These are phyloP conservation scores for Globisporangium parvum DNA, from an alignment of 352 stramenopile genomes.

Conservation along the genomic window DNA sequence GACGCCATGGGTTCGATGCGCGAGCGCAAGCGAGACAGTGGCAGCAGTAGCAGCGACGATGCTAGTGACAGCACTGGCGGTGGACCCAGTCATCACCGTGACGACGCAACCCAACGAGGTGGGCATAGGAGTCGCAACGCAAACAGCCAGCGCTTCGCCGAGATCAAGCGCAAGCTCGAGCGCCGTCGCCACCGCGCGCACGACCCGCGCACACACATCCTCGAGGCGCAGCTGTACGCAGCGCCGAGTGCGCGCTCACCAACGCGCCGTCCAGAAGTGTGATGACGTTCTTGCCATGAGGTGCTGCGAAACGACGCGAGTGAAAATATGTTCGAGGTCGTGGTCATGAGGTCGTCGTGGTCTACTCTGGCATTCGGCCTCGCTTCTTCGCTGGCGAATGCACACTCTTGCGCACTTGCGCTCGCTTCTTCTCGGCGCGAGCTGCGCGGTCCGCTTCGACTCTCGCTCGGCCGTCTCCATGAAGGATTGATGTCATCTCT, in stretches of 20 bases:
- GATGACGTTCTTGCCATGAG: background rate
- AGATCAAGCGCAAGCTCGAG: slow-evolving; percentile 34
- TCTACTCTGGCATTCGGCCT: too few species aligned
- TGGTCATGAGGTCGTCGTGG: too few species aligned
- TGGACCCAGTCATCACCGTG: background rate
- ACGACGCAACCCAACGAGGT: background rate
- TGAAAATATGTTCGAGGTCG: too few species aligned
- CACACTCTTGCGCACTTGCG: too few species aligned
- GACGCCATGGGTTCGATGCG: background rate
- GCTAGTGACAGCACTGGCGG: background rate
- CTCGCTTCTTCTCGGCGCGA: too few species aligned
- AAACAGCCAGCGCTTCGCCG: slow-evolving; percentile 34
- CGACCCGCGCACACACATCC: slow-evolving; percentile 38
- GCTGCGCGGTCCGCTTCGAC: too few species aligned
- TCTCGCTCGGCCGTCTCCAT: too few species aligned
- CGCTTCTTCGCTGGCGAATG: too few species aligned
- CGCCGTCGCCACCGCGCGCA: slow-evolving; percentile 13
- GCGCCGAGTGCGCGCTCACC: background rate
- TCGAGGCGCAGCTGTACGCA: slow-evolving; percentile 30
- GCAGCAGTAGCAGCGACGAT: background rate
- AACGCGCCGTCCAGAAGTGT: background rate
- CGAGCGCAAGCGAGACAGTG: background rate
- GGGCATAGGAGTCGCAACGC: slow-evolving; percentile 18
- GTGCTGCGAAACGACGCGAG: too few species aligned
- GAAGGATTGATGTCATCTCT: too few species aligned